Percentiles rank a stretch among this genome's conserved stretches.
These are phyloP conservation scores for Suillus sp. DNA, from an alignment of 768 basidiomycete species.

Conservation along the genomic window DNA sequence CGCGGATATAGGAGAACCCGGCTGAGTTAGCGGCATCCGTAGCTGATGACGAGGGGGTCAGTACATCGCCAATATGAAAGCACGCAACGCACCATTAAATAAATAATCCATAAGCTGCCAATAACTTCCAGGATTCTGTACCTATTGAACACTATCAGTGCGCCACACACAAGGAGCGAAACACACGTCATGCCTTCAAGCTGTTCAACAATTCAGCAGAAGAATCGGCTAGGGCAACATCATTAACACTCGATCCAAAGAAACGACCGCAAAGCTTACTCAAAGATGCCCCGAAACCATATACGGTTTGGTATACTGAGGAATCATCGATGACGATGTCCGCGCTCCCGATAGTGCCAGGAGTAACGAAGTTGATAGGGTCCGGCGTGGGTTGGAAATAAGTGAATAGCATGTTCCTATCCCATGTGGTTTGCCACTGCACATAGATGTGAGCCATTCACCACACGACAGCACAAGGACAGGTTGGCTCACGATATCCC, in stretches of 20 bases:
- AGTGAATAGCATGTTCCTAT: slow-evolving; percentile 32
- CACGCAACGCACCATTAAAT: slow-evolving; percentile 43
- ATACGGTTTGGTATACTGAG: slow-evolving; percentile 58
- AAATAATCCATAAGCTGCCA: slow-evolving; percentile 58
- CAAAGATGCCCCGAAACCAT: slow-evolving; percentile 66
- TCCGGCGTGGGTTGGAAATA: slow-evolving; percentile 32
- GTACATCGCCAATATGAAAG: not conserved
- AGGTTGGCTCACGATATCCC: slow-evolving; percentile 46
- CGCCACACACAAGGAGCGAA: not conserved
- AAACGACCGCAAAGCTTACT: slow-evolving; percentile 42
- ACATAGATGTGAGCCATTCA: not conserved
- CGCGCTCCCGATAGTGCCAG: slow-evolving; percentile 57
- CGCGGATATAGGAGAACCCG: slow-evolving; percentile 67
- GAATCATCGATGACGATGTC: slow-evolving; percentile 64
- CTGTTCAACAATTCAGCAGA: slow-evolving; percentile 61
- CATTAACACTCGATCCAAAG: slow-evolving; percentile 11
- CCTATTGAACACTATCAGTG: slow-evolving; percentile 33
- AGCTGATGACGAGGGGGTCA: slow-evolving; percentile 32
- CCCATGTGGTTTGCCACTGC: slow-evolving; percentile 59
- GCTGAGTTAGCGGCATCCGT: slow-evolving; percentile 63
- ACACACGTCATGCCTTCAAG: slow-evolving; percentile 53
- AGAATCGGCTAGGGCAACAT: slow-evolving; percentile 58
- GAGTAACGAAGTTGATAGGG: slow-evolving; percentile 39
- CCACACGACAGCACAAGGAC: slow-evolving; percentile 8
- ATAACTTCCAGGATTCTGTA: slow-evolving; percentile 55